A percentile compares a stretch with the other conserved stretches of the same genome.
Conservation (phyloP, 345 rosid species). For the Acer campestre region DNA sequence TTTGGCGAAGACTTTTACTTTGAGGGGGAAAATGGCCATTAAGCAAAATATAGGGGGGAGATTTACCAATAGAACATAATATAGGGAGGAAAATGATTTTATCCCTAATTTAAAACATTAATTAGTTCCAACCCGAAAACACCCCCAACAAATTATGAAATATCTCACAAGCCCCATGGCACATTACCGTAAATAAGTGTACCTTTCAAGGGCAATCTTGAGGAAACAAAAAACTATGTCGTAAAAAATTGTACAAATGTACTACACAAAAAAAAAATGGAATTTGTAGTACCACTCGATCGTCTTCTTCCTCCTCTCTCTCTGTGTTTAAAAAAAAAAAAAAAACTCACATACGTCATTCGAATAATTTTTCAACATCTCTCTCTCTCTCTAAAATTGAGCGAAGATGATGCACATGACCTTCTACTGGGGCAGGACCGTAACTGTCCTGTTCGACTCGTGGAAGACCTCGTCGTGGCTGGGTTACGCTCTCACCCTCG, state of each 20-base stretch:
- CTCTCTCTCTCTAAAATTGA: not conserved
- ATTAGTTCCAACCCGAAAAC: not conserved
- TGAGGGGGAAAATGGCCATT: too few species aligned
- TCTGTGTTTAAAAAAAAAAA: too few species aligned
- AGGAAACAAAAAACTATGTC: not conserved
- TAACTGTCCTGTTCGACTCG: constrained; percentile 64
- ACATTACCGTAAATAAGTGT: not conserved
- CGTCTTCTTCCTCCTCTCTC: not conserved
- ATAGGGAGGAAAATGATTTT: too few species aligned
- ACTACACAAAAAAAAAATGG: not conserved
- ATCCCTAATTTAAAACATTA: too few species aligned
- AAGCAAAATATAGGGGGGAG: too few species aligned
- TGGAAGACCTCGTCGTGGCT: constrained; percentile 75
- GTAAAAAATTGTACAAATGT: constrained; percentile 3
- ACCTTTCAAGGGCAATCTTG: not conserved
- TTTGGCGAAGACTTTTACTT: too few species aligned
- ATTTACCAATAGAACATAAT: too few species aligned
- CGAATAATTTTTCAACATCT: too few species aligned
- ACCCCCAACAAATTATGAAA: not conserved
- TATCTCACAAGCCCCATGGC: not conserved
- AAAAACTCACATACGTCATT: not conserved
- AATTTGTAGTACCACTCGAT: not conserved
- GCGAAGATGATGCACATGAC: constrained; percentile 96
- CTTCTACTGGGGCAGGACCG: constrained; percentile 74
- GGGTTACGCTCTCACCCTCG: constrained; percentile 60